A percentile compares a stretch with the other conserved stretches of the same genome.
phyloP scores from a whole-genome alignment of 148 eudicot species.

The Rhododendron vialii region DNA sequence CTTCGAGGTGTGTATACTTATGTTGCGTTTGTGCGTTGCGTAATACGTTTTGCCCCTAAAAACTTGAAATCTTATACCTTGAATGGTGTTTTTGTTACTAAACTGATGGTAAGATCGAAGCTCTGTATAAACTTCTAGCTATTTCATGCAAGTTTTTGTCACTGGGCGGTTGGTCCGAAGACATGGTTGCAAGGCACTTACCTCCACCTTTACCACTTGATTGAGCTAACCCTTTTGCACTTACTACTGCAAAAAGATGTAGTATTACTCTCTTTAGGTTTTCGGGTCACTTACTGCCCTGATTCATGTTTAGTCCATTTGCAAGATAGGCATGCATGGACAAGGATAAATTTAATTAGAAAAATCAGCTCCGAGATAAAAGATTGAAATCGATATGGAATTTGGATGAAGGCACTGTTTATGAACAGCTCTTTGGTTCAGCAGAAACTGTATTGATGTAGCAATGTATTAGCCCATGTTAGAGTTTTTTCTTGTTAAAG shows the following conservation, averaged over 20 bases:
- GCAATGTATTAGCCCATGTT: background rate
- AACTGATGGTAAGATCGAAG: too few relatives aligned
- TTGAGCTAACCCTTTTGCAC: background rate
- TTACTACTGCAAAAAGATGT: background rate
- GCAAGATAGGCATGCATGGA: background rate
- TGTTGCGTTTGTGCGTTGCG: too few relatives aligned
- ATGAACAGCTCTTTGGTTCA: background rate
- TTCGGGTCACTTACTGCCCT: background rate
- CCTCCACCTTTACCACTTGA: background rate
- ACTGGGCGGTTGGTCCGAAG: background rate
- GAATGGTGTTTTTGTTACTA: too few relatives aligned
- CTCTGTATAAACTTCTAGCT: too few relatives aligned
- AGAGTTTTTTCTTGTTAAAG: background rate
- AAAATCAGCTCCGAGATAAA: background rate
- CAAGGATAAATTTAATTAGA: background rate
- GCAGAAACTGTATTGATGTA: background rate
- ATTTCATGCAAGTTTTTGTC: background rate
- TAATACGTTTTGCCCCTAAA: too few relatives aligned
- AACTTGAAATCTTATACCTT: too few relatives aligned
- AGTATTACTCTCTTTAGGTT: background rate
- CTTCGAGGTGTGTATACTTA: too few relatives aligned
- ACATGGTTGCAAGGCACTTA: too few relatives aligned
- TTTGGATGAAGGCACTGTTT: background rate
- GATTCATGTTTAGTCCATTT: background rate
- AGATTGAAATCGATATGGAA: background rate